These are phyloP conservation scores for Aureobasidium zeae DNA, from an alignment of 2,329 filamentous ascomycete species.

Conservation along the genomic window DNA sequence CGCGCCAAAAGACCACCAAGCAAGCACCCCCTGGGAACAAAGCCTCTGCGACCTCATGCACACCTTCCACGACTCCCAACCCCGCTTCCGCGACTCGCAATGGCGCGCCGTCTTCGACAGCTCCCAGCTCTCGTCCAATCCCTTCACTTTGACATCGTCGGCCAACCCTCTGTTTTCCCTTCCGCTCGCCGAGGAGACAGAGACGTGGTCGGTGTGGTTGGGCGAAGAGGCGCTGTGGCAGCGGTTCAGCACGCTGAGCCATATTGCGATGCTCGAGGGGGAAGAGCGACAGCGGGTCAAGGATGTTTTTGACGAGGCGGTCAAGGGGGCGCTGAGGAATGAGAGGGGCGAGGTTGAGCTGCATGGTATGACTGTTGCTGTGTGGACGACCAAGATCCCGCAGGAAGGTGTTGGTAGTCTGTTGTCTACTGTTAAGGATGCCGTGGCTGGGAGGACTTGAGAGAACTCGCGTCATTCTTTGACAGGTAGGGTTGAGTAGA, in stretches of 20 bases:
- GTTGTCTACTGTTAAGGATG: conserved; percentile 11
- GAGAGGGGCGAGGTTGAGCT: conserved; percentile 53
- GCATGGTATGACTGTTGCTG: conserved; percentile 55
- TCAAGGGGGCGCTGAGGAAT: conserved; percentile 51
- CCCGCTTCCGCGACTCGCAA: conserved; percentile 55
- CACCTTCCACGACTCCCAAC: conserved; percentile 47
- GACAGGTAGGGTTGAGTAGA: neutral
- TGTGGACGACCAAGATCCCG: conserved; percentile 48
- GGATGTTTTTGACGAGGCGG: conserved; percentile 45
- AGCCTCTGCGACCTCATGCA: conserved; percentile 52
- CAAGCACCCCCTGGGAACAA: conserved; percentile 52
- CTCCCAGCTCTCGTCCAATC: conserved; percentile 46
- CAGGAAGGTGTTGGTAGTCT: conserved; percentile 4
- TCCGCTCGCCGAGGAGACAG: conserved; percentile 49
- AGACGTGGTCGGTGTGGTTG: conserved; percentile 51
- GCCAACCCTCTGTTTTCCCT: conserved; percentile 50
- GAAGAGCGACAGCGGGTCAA: conserved; percentile 39
- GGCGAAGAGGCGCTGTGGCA: conserved; percentile 53
- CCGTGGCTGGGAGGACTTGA: conserved; percentile 8
- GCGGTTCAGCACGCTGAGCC: conserved; percentile 57
- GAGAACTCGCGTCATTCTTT: neutral
- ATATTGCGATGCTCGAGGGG: conserved; percentile 51
- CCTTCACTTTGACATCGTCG: conserved; percentile 35
- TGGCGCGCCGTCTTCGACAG: conserved; percentile 60
- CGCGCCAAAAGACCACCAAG: conserved; percentile 47